Evolutionary conservation across 2,329 filamentous ascomycete genomes (phyloP).

Genomic region (Cytospora paraplurivora): DNA sequence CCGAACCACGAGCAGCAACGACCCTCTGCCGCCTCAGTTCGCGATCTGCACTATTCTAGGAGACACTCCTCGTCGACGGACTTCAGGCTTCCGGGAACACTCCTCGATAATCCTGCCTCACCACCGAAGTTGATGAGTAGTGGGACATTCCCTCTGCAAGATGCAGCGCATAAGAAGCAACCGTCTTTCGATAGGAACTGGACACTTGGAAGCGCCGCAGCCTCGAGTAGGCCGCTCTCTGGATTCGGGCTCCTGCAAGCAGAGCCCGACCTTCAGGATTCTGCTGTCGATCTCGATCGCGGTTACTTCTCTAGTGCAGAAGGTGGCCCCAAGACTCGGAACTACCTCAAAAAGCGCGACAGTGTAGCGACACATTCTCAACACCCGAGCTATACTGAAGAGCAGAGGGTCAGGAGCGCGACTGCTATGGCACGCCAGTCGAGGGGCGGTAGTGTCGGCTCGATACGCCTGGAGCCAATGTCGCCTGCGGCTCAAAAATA

Average conservation of each 20-base stretch:
- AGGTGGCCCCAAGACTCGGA: constrained; percentile 72
- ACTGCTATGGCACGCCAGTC: constrained; percentile 72
- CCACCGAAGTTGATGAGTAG: constrained; percentile 48
- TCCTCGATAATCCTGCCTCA: constrained; percentile 36
- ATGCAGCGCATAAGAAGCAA: constrained; percentile 61
- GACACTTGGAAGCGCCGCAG: constrained; percentile 60
- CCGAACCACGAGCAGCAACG: constrained; percentile 55
- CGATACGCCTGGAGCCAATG: constrained; percentile 61
- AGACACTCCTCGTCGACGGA: constrained; percentile 83
- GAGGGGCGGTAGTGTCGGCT: constrained; percentile 77
- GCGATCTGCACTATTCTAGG: constrained; percentile 80
- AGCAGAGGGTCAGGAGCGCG: constrained; percentile 67
- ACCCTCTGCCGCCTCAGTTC: constrained; percentile 79
- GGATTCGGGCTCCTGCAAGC: constrained; percentile 53
- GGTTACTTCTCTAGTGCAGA: constrained; percentile 95
- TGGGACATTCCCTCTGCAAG: constrained; percentile 46
- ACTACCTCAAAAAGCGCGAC: constrained; percentile 78
- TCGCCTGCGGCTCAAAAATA: constrained; percentile 73
- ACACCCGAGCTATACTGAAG: constrained; percentile 76
- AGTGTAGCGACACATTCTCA: constrained; percentile 62
- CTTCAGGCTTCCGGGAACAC: constrained; percentile 52
- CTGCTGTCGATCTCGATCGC: constrained; percentile 69
- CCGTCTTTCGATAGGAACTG: constrained; percentile 72
- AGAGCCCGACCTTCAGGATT: constrained; percentile 48
- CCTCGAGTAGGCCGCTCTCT: constrained; percentile 31